Evolutionary conservation across 179 eudicot species (phyloP).

Genomic region (Camellia oleifera): DNA sequence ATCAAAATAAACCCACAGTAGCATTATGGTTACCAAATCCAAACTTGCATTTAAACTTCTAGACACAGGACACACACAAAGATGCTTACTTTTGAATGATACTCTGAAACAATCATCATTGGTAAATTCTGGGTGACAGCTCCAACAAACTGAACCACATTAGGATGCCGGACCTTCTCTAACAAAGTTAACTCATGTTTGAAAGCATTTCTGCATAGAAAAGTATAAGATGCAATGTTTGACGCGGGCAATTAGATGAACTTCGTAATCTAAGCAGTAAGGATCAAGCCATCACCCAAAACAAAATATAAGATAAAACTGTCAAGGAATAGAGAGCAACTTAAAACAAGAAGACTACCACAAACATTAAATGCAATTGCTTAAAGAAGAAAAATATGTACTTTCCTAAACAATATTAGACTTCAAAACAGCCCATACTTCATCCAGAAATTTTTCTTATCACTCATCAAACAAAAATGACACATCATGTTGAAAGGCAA

Average conservation of each 20-base stretch:
- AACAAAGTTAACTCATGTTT: constrained; percentile 79
- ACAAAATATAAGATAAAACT: not conserved
- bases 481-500: no score
- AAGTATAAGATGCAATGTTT: not conserved
- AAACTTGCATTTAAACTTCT: not conserved
- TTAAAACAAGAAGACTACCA: not conserved
- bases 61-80: not conserved
- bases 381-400: no score
- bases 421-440: no score
- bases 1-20: not conserved
- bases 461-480: no score
- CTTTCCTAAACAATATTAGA: no score
- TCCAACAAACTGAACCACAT: constrained; percentile 97
- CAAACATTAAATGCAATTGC: not conserved
- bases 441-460: no score
- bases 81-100: constrained; percentile 67
- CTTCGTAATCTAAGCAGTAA: not conserved
- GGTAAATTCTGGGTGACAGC: constrained; percentile 98
- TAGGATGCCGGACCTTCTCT: constrained; percentile 98
- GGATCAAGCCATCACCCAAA: not conserved
- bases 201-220: constrained; percentile 73
- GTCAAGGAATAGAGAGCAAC: not conserved
- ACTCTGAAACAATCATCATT: constrained; percentile 97
- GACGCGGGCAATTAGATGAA: not conserved
- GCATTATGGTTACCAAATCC: not conserved